Evolutionary conservation across 2,329 filamentous ascomycete genomes (phyloP).

Genomic region (Chaetoscypha palmicola): DNA sequence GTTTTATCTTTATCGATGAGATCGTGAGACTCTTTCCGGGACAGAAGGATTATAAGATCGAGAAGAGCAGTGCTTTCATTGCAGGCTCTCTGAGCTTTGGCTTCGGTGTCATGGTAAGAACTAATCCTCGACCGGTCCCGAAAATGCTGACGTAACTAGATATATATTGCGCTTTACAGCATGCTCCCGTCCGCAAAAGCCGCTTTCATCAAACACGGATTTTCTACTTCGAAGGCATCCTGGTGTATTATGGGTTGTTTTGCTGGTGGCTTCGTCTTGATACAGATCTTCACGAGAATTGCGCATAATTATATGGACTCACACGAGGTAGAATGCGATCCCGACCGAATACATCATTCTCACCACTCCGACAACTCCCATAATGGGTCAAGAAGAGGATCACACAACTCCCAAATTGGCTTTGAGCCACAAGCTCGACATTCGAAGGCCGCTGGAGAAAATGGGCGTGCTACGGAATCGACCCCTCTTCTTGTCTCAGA

Average conservation of each 20-base stretch:
- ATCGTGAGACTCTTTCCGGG: conserved; percentile 66
- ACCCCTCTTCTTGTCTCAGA: conserved; percentile 24
- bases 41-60: conserved; percentile 73
- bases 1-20: conserved; percentile 81
- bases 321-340: conserved; percentile 74
- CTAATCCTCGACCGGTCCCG: neutral
- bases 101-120: conserved; percentile 86
- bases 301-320: conserved; percentile 70
- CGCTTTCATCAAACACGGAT: conserved; percentile 66
- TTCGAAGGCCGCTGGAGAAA: conserved; percentile 5
- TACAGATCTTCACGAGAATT: conserved; percentile 64
- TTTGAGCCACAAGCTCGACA: neutral
- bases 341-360: too few species aligned
- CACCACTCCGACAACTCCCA: conserved; percentile 40
- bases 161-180: conserved; percentile 86
- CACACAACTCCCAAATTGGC: conserved; percentile 10
- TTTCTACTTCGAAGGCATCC: conserved; percentile 59
- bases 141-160: conserved; percentile 40
- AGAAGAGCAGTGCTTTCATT: conserved; percentile 82
- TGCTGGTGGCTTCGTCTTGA: conserved; percentile 64
- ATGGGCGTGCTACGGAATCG: conserved; percentile 20
- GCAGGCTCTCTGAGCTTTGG: conserved; percentile 85
- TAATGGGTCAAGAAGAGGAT: conserved; percentile 15
- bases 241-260: conserved; percentile 65
- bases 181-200: conserved; percentile 83